Evolutionary conservation across 2,329 filamentous ascomycete species (phyloP), one percentile per base, ranked within the genome.

Genomic region (Botryosphaeria dothidea): DNA sequence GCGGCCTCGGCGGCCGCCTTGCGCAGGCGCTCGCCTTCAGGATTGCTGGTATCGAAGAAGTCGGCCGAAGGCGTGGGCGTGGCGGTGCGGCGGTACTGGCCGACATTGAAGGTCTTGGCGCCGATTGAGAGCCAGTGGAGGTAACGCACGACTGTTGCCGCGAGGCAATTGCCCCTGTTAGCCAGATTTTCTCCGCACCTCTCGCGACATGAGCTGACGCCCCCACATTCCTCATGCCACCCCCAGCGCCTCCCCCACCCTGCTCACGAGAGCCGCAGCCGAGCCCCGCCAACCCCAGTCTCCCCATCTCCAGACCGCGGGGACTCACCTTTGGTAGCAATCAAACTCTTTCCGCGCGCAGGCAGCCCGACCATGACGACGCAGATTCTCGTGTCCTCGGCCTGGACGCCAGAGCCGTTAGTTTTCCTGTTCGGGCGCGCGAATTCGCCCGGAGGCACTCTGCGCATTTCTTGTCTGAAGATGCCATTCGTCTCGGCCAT

Each of bases 291-390:
- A 43, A 57, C 43, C 46, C 56, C 62, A 65, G 62, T 31, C 43
- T 41, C 41, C 34, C 31, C 51, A 25, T 46, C 43, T 60, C 61
- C 36, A 31, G 36, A 52, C 61, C 46, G 31, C 60, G 34, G 36
- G n/a, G 65, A 77, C 82, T 74, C 83, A 95, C 93, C 93, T 87
- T 97, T 97, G 75, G 96, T 93, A 71, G 95, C 94, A 77, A 99
- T 98, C 78, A 97, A 88, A 82, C 92, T 97, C 86, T 99, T 99
- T 74, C 95, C 95, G 71, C 95, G 86, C 67, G 95, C 95, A 64
- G 95, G 95, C 76, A 99, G 85, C 70, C 95, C 95, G 67, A 99
- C 95, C 95, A 99, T 98, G 73, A 99, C 93, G 69, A 99, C 93
- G 79, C 94, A 98, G 82, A 99, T 96, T 78, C 92, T 92, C 67